Evolutionary conservation across 2,329 filamentous ascomycete genomes (phyloP).

Genomic region (Domatiomyces globalis): DNA sequence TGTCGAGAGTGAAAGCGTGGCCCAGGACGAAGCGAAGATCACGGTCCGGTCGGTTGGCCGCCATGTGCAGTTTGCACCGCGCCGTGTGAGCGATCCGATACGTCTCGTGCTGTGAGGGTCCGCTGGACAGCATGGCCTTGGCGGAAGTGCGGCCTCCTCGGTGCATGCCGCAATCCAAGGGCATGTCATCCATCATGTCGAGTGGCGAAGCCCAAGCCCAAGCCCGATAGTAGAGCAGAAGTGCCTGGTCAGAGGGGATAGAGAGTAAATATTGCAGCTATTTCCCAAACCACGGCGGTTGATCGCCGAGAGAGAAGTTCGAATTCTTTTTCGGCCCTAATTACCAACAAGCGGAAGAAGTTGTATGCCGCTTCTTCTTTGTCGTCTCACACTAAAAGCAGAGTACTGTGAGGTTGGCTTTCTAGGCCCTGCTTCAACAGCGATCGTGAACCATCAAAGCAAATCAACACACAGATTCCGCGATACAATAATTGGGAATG

Average conservation of each 20-base stretch:
- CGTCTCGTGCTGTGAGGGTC: background rate
- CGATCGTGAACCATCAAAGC: no score
- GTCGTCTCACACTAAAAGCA: no score
- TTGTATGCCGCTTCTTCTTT: no score
- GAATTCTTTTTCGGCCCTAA: no score
- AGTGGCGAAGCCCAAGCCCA: background rate
- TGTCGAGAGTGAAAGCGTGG: slow-evolving; percentile 16
- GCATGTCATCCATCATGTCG: background rate
- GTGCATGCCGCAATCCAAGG: background rate
- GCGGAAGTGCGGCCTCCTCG: no score
- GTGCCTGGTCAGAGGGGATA: background rate
- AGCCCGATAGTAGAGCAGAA: background rate
- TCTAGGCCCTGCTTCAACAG: no score
- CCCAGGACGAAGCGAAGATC: slow-evolving; percentile 15
- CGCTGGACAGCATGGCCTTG: background rate
- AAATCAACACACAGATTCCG: no score
- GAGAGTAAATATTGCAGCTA: background rate
- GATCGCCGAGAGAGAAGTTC: no score
- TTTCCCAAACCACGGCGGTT: background rate
- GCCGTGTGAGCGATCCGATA: slow-evolving; percentile 16
- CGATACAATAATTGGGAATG: no score
- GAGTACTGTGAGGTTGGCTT: no score
- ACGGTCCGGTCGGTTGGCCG: slow-evolving; percentile 13
- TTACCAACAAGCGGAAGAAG: no score
- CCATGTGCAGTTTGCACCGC: slow-evolving; percentile 14